Conservation (phyloP, 2,329 filamentous ascomycete species). For the Fusarium musae region DNA sequence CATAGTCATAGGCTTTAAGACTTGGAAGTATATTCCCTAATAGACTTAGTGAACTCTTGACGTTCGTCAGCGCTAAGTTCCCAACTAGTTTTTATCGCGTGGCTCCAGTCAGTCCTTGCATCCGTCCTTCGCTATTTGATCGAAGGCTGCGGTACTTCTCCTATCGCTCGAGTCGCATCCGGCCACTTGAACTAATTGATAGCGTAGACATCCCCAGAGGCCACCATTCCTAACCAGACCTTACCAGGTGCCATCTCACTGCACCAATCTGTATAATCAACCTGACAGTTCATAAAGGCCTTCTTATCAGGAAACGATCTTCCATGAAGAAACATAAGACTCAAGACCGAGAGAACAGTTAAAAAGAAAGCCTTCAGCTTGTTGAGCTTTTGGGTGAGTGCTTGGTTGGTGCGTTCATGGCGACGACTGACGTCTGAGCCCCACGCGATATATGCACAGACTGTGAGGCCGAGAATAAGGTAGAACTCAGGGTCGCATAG, state of each 20-base stretch:
- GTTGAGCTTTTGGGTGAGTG: neutral
- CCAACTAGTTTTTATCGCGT: no score
- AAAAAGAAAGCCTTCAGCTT: neutral
- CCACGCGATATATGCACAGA: neutral
- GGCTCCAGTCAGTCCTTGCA: neutral
- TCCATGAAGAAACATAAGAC: neutral
- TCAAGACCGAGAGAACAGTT: rapidly evolving
- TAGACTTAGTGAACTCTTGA: neutral
- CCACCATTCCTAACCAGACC: neutral
- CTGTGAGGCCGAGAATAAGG: neutral
- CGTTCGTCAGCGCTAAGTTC: neutral
- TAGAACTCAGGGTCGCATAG: neutral
- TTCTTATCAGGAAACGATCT: neutral
- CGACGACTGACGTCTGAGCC: rapidly evolving
- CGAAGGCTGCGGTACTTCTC: rapidly evolving
- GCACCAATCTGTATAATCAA: neutral
- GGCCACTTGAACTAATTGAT: neutral
- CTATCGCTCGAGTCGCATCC: rapidly evolving
- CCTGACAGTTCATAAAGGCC: neutral
- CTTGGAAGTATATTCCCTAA: rapidly evolving
- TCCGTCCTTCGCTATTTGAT: neutral
- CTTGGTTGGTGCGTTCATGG: neutral
- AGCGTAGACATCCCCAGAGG: neutral
- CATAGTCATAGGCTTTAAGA: rapidly evolving
- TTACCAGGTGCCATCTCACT: neutral